Conservation (phyloP, 2,329 filamentous ascomycete genomes). For the Bisporella sp. region DNA sequence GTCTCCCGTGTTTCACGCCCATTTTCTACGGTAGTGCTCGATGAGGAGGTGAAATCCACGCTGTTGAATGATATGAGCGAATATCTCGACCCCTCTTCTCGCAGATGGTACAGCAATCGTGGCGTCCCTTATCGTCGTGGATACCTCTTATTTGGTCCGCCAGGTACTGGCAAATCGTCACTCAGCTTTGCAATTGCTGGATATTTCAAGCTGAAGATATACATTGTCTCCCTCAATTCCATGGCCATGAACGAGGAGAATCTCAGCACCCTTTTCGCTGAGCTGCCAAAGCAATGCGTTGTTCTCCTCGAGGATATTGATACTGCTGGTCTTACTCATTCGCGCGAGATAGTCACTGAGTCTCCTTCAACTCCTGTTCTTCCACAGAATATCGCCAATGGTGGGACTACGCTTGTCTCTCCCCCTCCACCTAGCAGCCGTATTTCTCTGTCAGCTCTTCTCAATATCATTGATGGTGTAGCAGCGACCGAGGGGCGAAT, state of each 20-base stretch:
- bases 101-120: constrained; percentile 75
- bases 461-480: constrained; percentile 66
- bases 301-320: constrained; percentile 74
- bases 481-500: constrained; percentile 60
- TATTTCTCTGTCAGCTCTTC: constrained; percentile 55
- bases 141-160: constrained; percentile 75
- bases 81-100: constrained; percentile 54
- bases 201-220: constrained; percentile 63
- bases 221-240: constrained; percentile 64
- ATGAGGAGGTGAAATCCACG: constrained; percentile 51
- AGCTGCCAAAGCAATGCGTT: constrained; percentile 62
- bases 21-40: constrained; percentile 59
- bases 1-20: constrained; percentile 52
- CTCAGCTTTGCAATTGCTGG: constrained; percentile 65
- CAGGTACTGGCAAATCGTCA: constrained; percentile 66
- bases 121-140: constrained; percentile 82
- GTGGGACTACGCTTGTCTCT: constrained; percentile 14
- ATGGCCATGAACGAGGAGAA: constrained; percentile 56
- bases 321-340: constrained; percentile 59
- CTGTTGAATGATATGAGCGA: constrained; percentile 55
- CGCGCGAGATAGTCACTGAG: constrained; percentile 11
- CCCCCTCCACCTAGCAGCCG: constrained; percentile 13
- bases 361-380: constrained; percentile 3
- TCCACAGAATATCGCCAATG: constrained; percentile 2
- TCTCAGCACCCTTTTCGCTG: constrained; percentile 55